Base-by-base conservation (phyloP, 2,329 filamentous ascomycete genomes). In the Epichloe sp. region DNA sequence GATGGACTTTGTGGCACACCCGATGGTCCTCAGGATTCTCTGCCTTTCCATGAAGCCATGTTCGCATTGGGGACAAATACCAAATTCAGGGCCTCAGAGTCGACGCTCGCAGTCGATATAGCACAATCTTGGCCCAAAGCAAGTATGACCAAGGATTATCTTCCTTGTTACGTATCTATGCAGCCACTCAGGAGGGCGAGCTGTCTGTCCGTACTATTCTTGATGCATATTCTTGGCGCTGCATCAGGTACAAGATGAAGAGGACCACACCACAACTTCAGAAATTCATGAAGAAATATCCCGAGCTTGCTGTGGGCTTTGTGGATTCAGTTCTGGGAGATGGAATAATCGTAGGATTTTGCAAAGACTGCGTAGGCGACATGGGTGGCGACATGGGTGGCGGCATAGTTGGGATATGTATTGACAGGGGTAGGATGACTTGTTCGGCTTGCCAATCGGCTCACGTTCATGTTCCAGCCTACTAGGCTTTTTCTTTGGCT, bases 41-140 rank as follows among this genome's bases (percentile, higher is more conserved):
- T 48, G 10, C 26, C 26, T 15, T 43, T 43, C 4, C 36, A 35
- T 42, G 37, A 41, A 23, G 38, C 10, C 2, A 5, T 42, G 47
- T 36, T 35, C 17, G 23, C 38, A 35, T 48, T 15, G 47, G 47
- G 5, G 14, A 42, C 38, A 43, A 43, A n/a, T 48, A 48, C 38
- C 5, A n/a, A 35, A 34, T 48, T 10, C 3, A 5, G 1, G 23
- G 1, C 15, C 47, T 48, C 6, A 31, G 15, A 35, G n/a, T 3
- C n/a, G 5, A 35, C 0, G 23, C 47, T 15, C 17, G 5, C 7
- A 5, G 6, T 3, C 10, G 0, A 10, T 48, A 48, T n/a, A 4
- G 0, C 23, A 12, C 4, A 11, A 23, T 0, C n/a, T 17, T 48
- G 3, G 3, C 26, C 26, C 26, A 48, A 4, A 0, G 21, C 5